These are phyloP conservation scores for Zygotorulaspora sp. DNA, from an alignment of 805 yeast genomes.

Conservation along the genomic window DNA sequence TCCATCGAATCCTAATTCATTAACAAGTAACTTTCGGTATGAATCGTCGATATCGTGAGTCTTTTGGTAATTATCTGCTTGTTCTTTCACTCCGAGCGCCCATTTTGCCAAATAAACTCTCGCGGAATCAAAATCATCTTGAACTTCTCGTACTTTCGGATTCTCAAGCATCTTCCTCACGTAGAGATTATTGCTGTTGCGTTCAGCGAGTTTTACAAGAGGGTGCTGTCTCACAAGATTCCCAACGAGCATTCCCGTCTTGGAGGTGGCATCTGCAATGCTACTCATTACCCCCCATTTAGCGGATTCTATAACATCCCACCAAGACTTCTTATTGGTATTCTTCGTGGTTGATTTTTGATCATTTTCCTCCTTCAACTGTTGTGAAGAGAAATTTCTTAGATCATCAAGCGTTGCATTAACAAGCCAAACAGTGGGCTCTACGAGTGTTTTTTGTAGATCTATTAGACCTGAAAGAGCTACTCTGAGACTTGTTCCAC, in stretches of 20 bases:
- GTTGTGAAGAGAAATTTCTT: constrained; percentile 34
- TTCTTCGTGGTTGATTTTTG: not conserved
- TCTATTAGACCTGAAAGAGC: constrained; percentile 52
- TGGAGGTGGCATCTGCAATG: constrained; percentile 68
- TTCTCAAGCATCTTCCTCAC: constrained; percentile 55
- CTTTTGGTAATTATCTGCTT: constrained; percentile 58
- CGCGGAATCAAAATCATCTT: constrained; percentile 89
- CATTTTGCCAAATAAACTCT: constrained; percentile 90
- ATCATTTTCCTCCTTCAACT: constrained; percentile 3
- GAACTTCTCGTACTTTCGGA: constrained; percentile 76
- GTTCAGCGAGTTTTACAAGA: constrained; percentile 36
- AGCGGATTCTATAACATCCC: constrained; percentile 40
- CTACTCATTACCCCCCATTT: constrained; percentile 85
- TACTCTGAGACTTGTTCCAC: constrained; percentile 73
- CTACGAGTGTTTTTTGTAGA: constrained; percentile 65
- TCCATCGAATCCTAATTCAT: constrained; percentile 56
- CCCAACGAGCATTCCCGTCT: constrained; percentile 26
- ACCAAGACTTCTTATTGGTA: constrained; percentile 12
- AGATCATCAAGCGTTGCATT: constrained; percentile 62
- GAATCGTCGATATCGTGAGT: constrained; percentile 53
- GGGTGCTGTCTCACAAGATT: constrained; percentile 29
- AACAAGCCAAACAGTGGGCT: constrained; percentile 65
- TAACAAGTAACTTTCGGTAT: constrained; percentile 49
- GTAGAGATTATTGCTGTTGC: constrained; percentile 38
- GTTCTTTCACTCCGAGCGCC: constrained; percentile 92